phyloP scores from a whole-genome alignment of 495 filamentous ascomycete genomes.

The Hyaloscypha variabilis region DNA sequence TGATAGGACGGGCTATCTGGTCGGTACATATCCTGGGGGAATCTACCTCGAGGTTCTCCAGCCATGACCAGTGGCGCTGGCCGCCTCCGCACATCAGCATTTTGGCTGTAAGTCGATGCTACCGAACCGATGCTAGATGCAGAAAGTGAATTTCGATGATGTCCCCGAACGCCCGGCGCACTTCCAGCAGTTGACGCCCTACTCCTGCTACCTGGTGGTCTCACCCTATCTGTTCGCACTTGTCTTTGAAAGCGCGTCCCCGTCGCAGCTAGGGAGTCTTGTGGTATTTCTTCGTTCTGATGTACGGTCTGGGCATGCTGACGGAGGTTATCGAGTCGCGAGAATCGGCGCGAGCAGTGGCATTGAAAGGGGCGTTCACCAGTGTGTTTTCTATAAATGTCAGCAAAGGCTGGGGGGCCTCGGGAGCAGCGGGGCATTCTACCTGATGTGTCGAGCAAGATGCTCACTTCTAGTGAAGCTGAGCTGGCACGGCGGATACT shows the following conservation, averaged over 20 bases:
- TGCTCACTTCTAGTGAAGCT: constrained; percentile 98
- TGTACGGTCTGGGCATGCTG: constrained; percentile 99
- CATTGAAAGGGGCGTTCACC: constrained; percentile 97
- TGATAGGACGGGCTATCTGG: constrained; percentile 47
- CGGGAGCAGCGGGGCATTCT: constrained; percentile 27
- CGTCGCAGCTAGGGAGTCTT: constrained; percentile 90
- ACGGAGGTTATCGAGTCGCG: constrained; percentile 92
- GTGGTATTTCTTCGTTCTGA: constrained; percentile 94
- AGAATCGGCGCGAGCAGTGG: constrained; percentile 93
- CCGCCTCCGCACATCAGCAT: constrained; percentile 65
- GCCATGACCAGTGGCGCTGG: constrained; percentile 88
- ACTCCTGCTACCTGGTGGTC: constrained; percentile 70
- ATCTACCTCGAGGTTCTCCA: constrained; percentile 59
- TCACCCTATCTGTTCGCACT: constrained; percentile 75
- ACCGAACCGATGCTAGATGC: constrained; percentile 83
- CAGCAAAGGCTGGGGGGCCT: constrained; percentile 31
- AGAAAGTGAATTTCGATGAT: constrained; percentile 79
- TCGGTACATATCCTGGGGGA: constrained; percentile 61
- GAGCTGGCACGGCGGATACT: constrained; percentile 90
- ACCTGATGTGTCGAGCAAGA: constrained; percentile 91
- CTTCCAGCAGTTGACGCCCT: constrained; percentile 70
- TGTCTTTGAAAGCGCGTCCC: constrained; percentile 93
- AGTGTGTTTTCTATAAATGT: constrained; percentile 79
- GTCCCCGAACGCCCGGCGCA: constrained; percentile 69
- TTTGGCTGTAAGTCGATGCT: constrained; percentile 65